Evolutionary conservation across 2,329 filamentous ascomycete species (phyloP), one percentile per base, ranked within the genome.

Genomic region (Colletotrichum sp.): DNA sequence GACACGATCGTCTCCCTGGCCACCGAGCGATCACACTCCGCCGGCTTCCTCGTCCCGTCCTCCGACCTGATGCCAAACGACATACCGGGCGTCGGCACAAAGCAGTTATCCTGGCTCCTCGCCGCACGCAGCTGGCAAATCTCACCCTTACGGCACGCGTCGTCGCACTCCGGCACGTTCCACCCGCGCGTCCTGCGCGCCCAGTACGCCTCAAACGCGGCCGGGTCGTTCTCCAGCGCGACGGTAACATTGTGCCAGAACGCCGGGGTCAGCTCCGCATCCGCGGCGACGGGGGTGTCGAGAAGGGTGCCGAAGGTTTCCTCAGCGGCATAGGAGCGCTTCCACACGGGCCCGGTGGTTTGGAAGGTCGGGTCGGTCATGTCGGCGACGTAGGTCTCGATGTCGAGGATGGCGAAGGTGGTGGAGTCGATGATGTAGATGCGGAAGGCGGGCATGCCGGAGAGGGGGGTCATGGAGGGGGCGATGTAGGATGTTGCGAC

Each of bases 181-280:
- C n/a, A 61, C 16, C 58, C 28, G 8, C 21, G 55, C 24, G 21
- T 26, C 55, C 55, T 58, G 26, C 55, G 55, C 24, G 24, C 26
- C 24, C 55, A 58, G 55, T 58, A 58, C 55, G 13, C 21, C 18
- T 58, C 55, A 28, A 58, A 58, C 2, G 55, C 24, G 2, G 24
- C 26, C 1, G 13, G 21, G 21, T 58, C 55, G 4, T 58, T 58
- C 4, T 58, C 55, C 24, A 58, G 5, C 21, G 55, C 55, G 8
- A 58, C 55, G 55, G 55, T 58, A 0, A 58, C 55, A 7, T 58
- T 58, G 1, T 58, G 55, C 55, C 55, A 58, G 55, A 28, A 58
- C 8, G 55, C 55, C 0, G 55, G 55, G 0, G 55, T 58, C 0
- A 26, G 55, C 55, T 28, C 55, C 55, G 24, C 13, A 0, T 28